A percentile compares a stretch with the other conserved stretches of the same genome.
These are phyloP conservation scores for Nannizziopsis barbatae DNA, from an alignment of 2,329 filamentous ascomycete species.

Conservation along the genomic window DNA sequence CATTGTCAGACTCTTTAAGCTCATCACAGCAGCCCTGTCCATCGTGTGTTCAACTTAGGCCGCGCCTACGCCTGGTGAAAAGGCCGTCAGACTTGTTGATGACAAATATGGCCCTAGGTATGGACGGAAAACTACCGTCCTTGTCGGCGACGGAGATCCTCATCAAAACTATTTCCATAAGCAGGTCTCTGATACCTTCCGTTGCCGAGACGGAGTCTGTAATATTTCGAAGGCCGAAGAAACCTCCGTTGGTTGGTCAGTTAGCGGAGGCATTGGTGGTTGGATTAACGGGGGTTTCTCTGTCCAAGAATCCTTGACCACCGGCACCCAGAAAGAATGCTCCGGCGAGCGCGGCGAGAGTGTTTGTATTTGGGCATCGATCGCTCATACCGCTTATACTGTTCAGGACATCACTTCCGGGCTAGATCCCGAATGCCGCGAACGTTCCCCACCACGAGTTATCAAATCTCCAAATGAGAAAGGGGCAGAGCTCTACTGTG, in stretches of 20 bases:
- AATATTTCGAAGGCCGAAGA: background rate
- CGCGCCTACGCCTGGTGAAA: background rate
- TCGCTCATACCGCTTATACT: conserved; percentile 4
- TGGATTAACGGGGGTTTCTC: background rate
- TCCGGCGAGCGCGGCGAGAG: background rate
- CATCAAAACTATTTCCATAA: background rate
- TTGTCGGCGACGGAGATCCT: background rate
- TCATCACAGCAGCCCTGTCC: background rate
- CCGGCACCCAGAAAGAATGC: background rate
- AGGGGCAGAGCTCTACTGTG: background rate
- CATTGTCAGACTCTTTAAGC: background rate
- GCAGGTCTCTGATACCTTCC: background rate
- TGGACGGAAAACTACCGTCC: background rate
- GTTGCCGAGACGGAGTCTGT: background rate
- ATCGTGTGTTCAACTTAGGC: background rate
- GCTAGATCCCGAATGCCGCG: background rate
- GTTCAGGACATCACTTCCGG: background rate
- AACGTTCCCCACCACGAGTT: background rate
- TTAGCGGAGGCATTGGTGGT: background rate
- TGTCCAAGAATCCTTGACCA: conserved; percentile 1
- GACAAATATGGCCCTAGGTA: background rate
- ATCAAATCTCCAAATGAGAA: background rate
- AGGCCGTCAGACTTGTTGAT: background rate
- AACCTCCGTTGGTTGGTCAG: background rate
- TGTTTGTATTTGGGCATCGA: background rate